These are phyloP conservation scores for Eucalyptus dawsonii DNA, from an alignment of 345 rosid genomes.

Conservation along the genomic window DNA sequence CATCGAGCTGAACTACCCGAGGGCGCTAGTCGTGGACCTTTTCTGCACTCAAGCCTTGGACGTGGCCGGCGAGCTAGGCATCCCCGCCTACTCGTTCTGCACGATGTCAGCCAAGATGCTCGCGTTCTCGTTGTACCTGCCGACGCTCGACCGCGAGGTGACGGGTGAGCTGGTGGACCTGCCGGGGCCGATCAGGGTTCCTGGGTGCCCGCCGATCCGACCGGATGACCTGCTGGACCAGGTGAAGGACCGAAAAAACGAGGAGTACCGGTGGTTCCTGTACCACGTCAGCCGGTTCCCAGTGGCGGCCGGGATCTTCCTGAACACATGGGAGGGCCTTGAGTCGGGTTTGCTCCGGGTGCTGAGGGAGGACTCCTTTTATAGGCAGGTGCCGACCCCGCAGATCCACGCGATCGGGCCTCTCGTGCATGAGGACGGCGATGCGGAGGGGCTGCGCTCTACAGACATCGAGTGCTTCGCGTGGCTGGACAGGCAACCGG, in stretches of 20 bases:
- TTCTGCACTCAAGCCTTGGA: conserved; percentile 18
- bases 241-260: not conserved
- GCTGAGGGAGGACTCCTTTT: conserved; percentile 1
- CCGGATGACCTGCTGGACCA: conserved; percentile 7
- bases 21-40: conserved; percentile 17
- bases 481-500: conserved; percentile 29
- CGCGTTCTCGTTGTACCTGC: conserved; percentile 9
- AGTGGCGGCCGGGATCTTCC: conserved; percentile 15
- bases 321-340: conserved; percentile 25
- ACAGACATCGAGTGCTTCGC: not conserved
- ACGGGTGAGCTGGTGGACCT: conserved; percentile 8
- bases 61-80: conserved; percentile 9
- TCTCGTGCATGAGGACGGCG: not conserved
- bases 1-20: not conserved
- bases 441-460: not conserved
- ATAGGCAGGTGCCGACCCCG: not conserved
- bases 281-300: not conserved
- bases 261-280: not conserved
- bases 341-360: conserved; percentile 8
- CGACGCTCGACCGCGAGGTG: conserved; percentile 6
- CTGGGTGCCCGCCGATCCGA: conserved; percentile 15
- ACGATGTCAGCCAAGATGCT: conserved; percentile 6
- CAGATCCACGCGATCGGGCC: conserved; percentile 24
- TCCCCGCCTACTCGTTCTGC: conserved; percentile 9
- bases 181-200: conserved; percentile 8